Evolutionary conservation across 345 rosid species (phyloP).

Genomic region (Excoecaria agallocha): DNA sequence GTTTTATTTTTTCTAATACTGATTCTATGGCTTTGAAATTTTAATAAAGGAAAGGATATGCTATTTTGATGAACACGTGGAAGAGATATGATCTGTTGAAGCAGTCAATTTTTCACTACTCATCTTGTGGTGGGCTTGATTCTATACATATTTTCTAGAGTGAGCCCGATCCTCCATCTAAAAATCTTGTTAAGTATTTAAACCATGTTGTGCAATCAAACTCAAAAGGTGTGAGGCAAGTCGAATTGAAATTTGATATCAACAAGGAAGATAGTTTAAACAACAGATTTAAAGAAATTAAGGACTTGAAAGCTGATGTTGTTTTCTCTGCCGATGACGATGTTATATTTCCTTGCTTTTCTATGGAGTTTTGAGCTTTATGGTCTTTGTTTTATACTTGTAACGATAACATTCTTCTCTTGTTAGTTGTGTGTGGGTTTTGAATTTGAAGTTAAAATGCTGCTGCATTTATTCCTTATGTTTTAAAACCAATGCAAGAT

Average conservation of each 20-base stretch:
- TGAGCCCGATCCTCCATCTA: conserved; percentile 87
- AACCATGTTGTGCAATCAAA: conserved; percentile 42
- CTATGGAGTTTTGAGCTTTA: conserved; percentile 73
- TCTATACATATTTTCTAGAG: conserved; percentile 97
- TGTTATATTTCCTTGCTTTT: conserved; percentile 79
- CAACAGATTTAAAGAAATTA: conserved; percentile 82
- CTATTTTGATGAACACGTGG: conserved; percentile 90
- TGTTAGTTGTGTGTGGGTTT: no score
- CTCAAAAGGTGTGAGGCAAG: conserved; percentile 41
- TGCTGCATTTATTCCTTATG: no score
- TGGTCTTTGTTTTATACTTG: no score
- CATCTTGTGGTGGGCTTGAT: conserved; percentile 64
- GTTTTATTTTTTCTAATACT: not conserved
- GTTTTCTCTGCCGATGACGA: conserved; percentile 93
- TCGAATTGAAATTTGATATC: conserved; percentile 66
- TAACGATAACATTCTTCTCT: no score
- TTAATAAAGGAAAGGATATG: conserved; percentile 65
- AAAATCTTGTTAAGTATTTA: conserved; percentile 52
- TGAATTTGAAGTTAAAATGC: no score
- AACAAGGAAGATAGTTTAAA: conserved; percentile 91
- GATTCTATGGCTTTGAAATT: not conserved
- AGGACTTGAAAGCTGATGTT: conserved; percentile 73
- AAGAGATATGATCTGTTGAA: conserved; percentile 88
- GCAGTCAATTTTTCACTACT: conserved; percentile 78
- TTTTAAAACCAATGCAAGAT: no score